Evolutionary conservation across 306 rosid species (phyloP), one percentile per base, ranked within the genome.

Genomic region (Gynostemma pentaphyllum): DNA sequence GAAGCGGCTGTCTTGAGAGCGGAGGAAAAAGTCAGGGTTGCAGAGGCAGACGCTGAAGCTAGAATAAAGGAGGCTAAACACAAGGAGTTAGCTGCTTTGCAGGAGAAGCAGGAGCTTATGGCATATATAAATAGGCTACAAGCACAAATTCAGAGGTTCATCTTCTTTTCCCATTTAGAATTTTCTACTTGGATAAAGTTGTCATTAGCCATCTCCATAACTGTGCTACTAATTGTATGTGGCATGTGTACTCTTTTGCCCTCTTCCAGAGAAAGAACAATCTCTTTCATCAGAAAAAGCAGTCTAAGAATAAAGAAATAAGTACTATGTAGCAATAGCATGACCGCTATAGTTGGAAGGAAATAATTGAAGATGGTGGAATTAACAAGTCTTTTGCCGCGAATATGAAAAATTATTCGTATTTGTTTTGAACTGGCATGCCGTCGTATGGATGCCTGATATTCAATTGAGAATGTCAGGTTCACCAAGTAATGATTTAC

Each of bases 1-100:
- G 99, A 94, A 87, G 99, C 87, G 54, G 73, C 88, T 49, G 86
- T 89, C 19, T 85, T 84, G 71, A 78, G 97, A 69, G 95, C 97
- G 0, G 97, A 94, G 67, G 99, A 94, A 77, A 94, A 84, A 79
- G 90, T 81, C 57, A 86, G 97, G 82, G 85, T 84, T 73, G 77
- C 89, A 0, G 95, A 80, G 75, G 89, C 89, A 66, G 78, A 76
- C 66, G 87, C 95, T 45, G 91, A 82, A 77, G 68, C 86, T 68
- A 83, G 84, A 83, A 80, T 80, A 81, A 94, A 82, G 76, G 95
- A 94, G 62, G 89, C 94, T 47, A 46, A 72, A 42, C 88, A 84
- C 79, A 88, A 89, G 67, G 94, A 84, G 67, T 57, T 74, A 5
- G 79, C 78, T 10, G 90, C 95, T 26, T 48, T 72, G 73, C 83